Percentiles rank a stretch among this genome's conserved stretches.
These are phyloP conservation scores for Neurospora crassa DNA, from an alignment of 2,329 filamentous ascomycete genomes.

Conservation along the genomic window DNA sequence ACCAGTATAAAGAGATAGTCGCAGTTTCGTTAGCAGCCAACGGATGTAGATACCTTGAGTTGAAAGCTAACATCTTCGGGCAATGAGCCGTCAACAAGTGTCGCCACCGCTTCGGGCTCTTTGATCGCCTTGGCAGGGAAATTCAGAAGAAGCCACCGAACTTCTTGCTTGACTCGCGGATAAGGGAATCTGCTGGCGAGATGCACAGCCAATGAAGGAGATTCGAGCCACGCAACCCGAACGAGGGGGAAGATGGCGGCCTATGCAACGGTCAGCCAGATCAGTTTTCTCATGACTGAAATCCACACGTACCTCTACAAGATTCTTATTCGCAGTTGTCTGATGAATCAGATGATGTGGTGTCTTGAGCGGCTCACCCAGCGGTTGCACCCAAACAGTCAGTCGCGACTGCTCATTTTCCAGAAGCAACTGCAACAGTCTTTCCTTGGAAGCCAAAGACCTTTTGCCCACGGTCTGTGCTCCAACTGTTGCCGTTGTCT, in stretches of 20 bases:
- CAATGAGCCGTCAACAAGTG: constrained; percentile 68
- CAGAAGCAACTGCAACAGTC: constrained; percentile 69
- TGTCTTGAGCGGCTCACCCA: constrained; percentile 47
- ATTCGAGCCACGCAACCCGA: constrained; percentile 78
- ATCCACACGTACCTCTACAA: constrained; percentile 27
- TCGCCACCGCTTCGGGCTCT: constrained; percentile 72
- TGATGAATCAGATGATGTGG: constrained; percentile 29
- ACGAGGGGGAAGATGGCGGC: constrained; percentile 54
- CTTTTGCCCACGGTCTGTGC: constrained; percentile 43
- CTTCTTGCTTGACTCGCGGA: constrained; percentile 59
- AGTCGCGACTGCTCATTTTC: constrained; percentile 78
- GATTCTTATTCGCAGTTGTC: constrained; percentile 26
- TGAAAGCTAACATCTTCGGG: constrained; percentile 75
- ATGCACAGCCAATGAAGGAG: constrained; percentile 79
- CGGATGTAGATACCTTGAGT: constrained; percentile 55
- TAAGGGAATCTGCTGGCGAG: constrained; percentile 72
- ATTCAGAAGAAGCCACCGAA: constrained; percentile 71
- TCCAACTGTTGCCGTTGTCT: constrained; percentile 52
- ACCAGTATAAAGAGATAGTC: background rate
- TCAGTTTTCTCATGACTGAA: background rate
- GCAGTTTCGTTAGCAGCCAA: background rate
- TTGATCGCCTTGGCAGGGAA: constrained; percentile 74
- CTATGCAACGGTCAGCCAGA: constrained; percentile 25
- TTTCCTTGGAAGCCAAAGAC: constrained; percentile 67
- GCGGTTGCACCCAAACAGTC: constrained; percentile 80